Conservation (phyloP, 2,329 filamentous ascomycete genomes). For the Delphinella strobiligena region DNA sequence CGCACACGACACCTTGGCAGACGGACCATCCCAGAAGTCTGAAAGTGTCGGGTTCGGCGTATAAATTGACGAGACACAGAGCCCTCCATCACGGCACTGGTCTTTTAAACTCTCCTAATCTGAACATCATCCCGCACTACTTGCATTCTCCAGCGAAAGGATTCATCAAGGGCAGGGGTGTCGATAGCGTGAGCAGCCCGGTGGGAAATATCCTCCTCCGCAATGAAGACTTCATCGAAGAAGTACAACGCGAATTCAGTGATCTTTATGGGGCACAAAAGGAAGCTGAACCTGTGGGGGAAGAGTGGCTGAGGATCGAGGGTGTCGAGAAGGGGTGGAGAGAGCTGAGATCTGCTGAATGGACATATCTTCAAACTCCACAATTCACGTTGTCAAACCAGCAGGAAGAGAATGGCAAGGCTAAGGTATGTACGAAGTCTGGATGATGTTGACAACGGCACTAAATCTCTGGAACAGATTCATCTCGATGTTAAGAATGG, state of each 20-base stretch:
- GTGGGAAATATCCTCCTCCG: conserved; percentile 64
- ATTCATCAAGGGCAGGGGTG: conserved; percentile 70
- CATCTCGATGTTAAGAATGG: conserved; percentile 35
- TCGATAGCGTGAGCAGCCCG: conserved; percentile 79
- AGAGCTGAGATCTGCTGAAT: conserved; percentile 55
- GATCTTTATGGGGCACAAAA: conserved; percentile 45
- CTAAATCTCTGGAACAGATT: conserved; percentile 4
- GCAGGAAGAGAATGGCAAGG: conserved; percentile 2
- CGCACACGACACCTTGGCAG: conserved; percentile 33
- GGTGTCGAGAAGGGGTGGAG: conserved; percentile 50
- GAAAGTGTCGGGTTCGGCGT: conserved; percentile 90
- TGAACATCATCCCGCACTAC: conserved; percentile 55
- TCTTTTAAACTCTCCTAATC: conserved; percentile 64
- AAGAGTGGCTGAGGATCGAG: conserved; percentile 38
- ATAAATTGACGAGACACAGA: conserved; percentile 72
- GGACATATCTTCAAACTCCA: conserved; percentile 79
- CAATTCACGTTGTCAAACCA: conserved; percentile 52
- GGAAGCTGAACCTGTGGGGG: conserved; percentile 25
- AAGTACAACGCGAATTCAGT: conserved; percentile 47
- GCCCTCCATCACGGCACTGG: conserved; percentile 91
- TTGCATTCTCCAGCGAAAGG: conserved; percentile 66
- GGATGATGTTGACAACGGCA: conserved; percentile 1
- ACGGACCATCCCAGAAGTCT: conserved; percentile 27
- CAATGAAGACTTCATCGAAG: conserved; percentile 30
- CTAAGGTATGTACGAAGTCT: background rate